Evolutionary conservation across 768 basidiomycete genomes (phyloP), one percentile per base, ranked within the genome.

Genomic region (Mycena albidolilacea): DNA sequence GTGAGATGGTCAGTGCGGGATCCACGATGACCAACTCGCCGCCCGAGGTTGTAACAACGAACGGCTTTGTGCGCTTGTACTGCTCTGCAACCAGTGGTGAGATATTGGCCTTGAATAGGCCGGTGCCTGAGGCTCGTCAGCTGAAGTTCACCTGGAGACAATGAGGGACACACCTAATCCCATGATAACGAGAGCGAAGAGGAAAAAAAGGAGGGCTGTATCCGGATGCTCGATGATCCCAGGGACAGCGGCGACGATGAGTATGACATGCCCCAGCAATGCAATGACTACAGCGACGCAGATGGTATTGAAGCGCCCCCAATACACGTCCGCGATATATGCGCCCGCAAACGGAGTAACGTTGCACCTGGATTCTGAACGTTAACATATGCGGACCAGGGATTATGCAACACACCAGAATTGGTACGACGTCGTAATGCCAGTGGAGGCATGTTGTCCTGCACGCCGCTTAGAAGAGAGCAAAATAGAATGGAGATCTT

Each of bases 61-160:
- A 93, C 15, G 86, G 83, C 72, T 85, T 85, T 12, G 87, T 89
- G 59, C 85, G 84, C 68, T 81, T 86, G 77, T 92, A 92, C 77
- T 95, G 94, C 79, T 95, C 94, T 8, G 94, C 94, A 30, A 95
- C 86, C 75, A 95, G 84, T 2, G 94, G 93, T 0, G 91, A 92
- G 73, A 95, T 90, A 79, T 94, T 95, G 2, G 90, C 82, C 82
- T 95, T 94, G 88, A 95, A 93, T 30, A 91, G 83, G 8, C 93
- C 93, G 11, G 93, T 88, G 19, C 93, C 90, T 82, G 39, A 81
- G 35, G 4, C 79, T 81, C 23, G 68, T 48, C 39, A 65, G 64
- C 12, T 62, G 37, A 11, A n/a, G 43, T 65, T 54, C 35, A 58
- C 9, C 38, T 5, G 39, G n/a, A 11, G 19, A 48, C 55, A 10